These are phyloP conservation scores for Pythium brachiatum DNA, from an alignment of 352 stramenopile species.

Conservation along the genomic window DNA sequence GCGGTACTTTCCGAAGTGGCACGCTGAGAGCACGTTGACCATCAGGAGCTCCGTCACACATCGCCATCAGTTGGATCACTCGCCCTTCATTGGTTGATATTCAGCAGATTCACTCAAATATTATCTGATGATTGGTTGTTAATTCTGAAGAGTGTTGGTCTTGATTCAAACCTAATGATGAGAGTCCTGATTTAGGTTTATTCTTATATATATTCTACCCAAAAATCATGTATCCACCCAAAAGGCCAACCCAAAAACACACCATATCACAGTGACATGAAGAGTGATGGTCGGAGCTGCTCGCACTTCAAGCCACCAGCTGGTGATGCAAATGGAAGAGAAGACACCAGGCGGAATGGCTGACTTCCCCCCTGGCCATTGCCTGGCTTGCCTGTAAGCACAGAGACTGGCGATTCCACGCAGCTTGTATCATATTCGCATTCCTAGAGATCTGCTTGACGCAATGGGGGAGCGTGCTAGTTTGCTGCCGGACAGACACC, in stretches of 20 bases:
- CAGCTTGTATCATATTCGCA: no score
- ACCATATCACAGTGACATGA: not conserved
- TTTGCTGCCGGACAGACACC: conserved; percentile 30
- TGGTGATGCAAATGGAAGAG: conserved; percentile 4
- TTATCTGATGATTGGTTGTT: no score
- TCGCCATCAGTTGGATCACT: conserved; percentile 8
- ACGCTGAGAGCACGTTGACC: conserved; percentile 1
- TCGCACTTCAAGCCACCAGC: conserved; percentile 14
- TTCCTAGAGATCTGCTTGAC: not conserved
- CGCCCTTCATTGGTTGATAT: conserved; percentile 14
- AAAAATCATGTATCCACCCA: no score
- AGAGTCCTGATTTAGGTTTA: no score
- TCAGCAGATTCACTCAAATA: no score
- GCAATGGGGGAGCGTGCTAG: conserved; percentile 26
- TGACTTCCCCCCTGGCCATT: not conserved
- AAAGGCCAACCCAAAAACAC: conserved; percentile 1
- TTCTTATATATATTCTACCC: no score
- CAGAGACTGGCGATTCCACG: no score
- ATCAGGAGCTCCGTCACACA: conserved; percentile 5
- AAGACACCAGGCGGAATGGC: conserved; percentile 1
- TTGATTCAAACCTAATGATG: no score
- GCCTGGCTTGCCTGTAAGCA: not conserved
- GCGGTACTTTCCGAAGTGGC: conserved; percentile 4
- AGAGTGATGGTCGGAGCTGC: conserved; percentile 24
- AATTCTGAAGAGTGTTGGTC: no score